phyloP scores from a whole-genome alignment of 2,329 filamentous ascomycete genomes.

The Talaromyces sp. region DNA sequence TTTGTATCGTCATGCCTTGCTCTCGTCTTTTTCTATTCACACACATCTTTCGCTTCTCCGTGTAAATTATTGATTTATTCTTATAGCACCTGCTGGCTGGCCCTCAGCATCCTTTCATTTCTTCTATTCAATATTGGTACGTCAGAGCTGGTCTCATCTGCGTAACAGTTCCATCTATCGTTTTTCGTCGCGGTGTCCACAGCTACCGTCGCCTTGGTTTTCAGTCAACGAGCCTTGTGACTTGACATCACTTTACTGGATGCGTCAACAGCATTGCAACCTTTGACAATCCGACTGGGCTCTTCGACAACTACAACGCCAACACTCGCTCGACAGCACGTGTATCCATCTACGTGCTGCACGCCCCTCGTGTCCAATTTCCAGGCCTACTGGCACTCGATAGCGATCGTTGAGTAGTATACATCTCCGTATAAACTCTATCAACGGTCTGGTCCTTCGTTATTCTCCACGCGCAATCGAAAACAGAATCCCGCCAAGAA shows the following conservation, averaged over 20 bases:
- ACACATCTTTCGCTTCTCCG: neutral
- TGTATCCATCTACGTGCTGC: neutral
- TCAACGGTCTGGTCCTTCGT: neutral
- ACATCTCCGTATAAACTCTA: neutral
- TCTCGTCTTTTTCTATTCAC: neutral
- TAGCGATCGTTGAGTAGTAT: neutral
- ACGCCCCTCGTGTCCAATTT: neutral
- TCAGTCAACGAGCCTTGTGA: neutral
- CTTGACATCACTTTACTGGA: slow-evolving; percentile 11
- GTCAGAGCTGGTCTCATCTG: slow-evolving; percentile 12
- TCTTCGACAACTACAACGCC: neutral
- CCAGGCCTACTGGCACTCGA: neutral
- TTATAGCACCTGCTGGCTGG: slow-evolving; percentile 3
- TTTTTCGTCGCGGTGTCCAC: neutral
- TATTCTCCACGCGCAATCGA: slow-evolving; percentile 3
- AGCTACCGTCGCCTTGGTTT: neutral
- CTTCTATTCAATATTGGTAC: neutral
- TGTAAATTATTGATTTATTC: slow-evolving; percentile 3
- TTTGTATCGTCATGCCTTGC: neutral
- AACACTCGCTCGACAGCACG: slow-evolving; percentile 7
- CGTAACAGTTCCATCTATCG: neutral
- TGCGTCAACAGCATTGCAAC: slow-evolving; percentile 4
- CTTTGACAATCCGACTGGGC: neutral
- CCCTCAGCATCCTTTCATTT: slow-evolving; percentile 2
- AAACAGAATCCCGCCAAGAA: slow-evolving; percentile 13